Base-by-base conservation (phyloP, 1,284 basidiomycete genomes). In the Leccinum pachyderme region DNA sequence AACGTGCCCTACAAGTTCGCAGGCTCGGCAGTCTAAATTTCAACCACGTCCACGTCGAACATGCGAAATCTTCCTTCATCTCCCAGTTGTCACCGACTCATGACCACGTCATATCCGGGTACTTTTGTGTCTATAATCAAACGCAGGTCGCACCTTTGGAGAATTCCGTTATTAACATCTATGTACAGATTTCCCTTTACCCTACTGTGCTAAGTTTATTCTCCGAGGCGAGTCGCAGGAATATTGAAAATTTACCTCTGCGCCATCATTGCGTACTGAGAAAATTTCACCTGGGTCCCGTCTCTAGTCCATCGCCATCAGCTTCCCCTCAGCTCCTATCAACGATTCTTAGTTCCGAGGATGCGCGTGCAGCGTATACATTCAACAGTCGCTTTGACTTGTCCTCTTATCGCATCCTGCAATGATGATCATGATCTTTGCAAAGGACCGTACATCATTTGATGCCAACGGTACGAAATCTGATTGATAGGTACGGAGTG, bases 1-100 rank as follows among this genome's bases (percentile, higher is more conserved):
- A 66, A 59, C 63, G 57, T 68, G 65, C 22, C 35, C 39, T 22
- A 4, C 52, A 37, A 43, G 54, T 68, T 71, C 70, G 46, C 69
- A 70, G 66, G 67, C 64, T 61, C 59, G 53, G 56, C 29, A 31
- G 29, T 31, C 29, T 31, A 31, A 31, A 31, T 31, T 31, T 31
- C 29, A 31, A 29, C 7, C 28, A 29, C 7, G 7, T 18, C 18
- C 18, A 18, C 18, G 18, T 18, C 18, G 18, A 18, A 18, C 18
- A 18, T 18, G 18, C 18, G 18, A 18, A 18, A 18, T 18, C 18
- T 18, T 18, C 18, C 28, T 5, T 28, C 27, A 28, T 28, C 27
- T 28, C 27, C 27, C 27, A 4, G 27, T 28, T 18, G 18, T 18
- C 18, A 18, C 1, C 18, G 18, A 18, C 18, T 18, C 18, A 18